phyloP scores from a whole-genome alignment of 139 green algal genomes.

The Chlorella sp. region DNA sequence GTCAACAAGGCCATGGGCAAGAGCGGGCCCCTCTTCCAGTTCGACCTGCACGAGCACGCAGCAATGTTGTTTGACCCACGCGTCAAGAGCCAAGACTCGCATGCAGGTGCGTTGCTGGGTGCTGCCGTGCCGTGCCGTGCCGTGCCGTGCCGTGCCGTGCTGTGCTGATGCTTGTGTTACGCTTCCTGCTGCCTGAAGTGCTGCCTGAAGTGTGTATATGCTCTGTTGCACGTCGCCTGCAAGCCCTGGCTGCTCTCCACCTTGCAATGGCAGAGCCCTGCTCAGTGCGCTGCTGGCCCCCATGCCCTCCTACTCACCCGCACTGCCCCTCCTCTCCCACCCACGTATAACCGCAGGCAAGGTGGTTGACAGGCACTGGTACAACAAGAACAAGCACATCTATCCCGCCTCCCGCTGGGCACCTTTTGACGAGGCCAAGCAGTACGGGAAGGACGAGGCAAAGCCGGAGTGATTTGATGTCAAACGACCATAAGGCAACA shows the following conservation, averaged over 20 bases:
- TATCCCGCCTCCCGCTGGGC: slow-evolving; percentile 97
- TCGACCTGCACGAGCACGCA: slow-evolving; percentile 93
- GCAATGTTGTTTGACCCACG: slow-evolving; percentile 82
- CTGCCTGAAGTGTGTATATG: too few relatives aligned
- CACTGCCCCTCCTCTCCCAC: not conserved
- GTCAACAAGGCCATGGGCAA: slow-evolving; percentile 91
- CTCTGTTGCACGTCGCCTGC: not conserved
- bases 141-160: too few relatives aligned
- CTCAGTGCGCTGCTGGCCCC: too few relatives aligned
- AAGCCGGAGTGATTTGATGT: not conserved
- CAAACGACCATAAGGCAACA: not conserved
- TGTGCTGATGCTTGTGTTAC: too few relatives aligned
- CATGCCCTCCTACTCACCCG: not conserved
- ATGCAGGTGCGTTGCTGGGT: slow-evolving; percentile 74
- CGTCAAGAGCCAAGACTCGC: slow-evolving; percentile 87
- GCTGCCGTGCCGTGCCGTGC: not conserved
- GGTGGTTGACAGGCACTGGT: slow-evolving; percentile 96
- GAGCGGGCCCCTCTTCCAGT: slow-evolving; percentile 95
- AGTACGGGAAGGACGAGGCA: slow-evolving; percentile 3
- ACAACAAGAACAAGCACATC: slow-evolving; percentile 99
- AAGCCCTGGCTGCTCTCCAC: too few relatives aligned
- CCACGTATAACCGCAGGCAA: slow-evolving; percentile 60
- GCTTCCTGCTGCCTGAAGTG: not conserved
- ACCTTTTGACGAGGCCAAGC: slow-evolving; percentile 79
- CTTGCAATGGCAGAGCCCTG: too few relatives aligned